phyloP scores from a whole-genome alignment of 2,329 filamentous ascomycete genomes.

The Botryotinia globosa region DNA sequence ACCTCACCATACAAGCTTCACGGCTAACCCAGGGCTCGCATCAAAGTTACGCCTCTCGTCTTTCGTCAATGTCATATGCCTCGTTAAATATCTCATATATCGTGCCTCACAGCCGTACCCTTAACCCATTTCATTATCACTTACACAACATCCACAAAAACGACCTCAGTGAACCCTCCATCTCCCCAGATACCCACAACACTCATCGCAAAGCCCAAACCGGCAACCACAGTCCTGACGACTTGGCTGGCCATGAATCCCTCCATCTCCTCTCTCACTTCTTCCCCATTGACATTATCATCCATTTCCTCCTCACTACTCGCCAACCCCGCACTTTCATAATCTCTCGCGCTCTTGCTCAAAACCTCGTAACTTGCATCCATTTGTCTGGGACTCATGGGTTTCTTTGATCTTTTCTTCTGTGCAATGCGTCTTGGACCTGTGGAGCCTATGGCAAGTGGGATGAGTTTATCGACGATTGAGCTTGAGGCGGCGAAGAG shows the following conservation, averaged over 20 bases:
- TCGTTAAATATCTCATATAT: neutral
- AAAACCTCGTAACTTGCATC: constrained; percentile 72
- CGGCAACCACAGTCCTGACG: constrained; percentile 52
- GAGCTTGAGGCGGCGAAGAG: constrained; percentile 58
- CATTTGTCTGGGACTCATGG: constrained; percentile 42
- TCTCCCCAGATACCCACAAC: constrained; percentile 67
- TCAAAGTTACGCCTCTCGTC: neutral
- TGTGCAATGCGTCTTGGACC: constrained; percentile 15
- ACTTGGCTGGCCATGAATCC: constrained; percentile 53
- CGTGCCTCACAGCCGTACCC: neutral
- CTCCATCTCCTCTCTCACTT: constrained; percentile 57
- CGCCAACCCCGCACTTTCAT: constrained; percentile 46
- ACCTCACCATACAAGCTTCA: neutral
- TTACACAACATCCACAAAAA: constrained; percentile 28
- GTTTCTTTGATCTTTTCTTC: constrained; percentile 32
- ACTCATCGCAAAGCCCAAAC: constrained; percentile 58
- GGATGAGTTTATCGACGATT: constrained; percentile 41
- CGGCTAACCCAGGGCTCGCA: neutral
- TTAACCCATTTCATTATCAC: neutral
- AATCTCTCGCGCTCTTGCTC: constrained; percentile 44
- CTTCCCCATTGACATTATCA: constrained; percentile 55
- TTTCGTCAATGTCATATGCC: neutral
- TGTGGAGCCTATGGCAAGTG: constrained; percentile 13
- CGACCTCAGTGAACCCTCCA: constrained; percentile 42
- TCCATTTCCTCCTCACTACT: constrained; percentile 50